phyloP scores from a whole-genome alignment of 1,139 yeast genomes.

The Saccharomycopsis hybrid region DNA sequence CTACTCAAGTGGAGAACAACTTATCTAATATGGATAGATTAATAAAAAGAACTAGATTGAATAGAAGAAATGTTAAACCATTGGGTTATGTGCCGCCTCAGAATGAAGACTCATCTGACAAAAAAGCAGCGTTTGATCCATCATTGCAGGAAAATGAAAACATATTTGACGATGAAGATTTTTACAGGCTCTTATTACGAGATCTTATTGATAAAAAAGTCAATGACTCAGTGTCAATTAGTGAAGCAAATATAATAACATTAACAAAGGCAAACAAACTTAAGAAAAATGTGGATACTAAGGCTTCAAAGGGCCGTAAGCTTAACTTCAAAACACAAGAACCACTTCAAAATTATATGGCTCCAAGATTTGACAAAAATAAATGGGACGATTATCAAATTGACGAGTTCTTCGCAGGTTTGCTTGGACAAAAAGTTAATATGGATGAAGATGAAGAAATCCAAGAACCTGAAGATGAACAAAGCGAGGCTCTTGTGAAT shows the following conservation, averaged over 20 bases:
- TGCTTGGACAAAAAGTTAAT: slow-evolving; percentile 76
- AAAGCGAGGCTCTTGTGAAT: slow-evolving; percentile 19
- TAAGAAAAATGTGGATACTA: slow-evolving; percentile 77
- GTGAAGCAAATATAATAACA: slow-evolving; percentile 44
- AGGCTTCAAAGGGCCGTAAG: slow-evolving; percentile 93
- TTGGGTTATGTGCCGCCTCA: slow-evolving; percentile 40
- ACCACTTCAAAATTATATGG: slow-evolving; percentile 80
- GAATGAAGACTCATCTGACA: slow-evolving; percentile 31
- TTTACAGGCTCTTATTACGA: slow-evolving; percentile 77
- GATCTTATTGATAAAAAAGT: slow-evolving; percentile 83
- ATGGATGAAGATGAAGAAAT: slow-evolving; percentile 49
- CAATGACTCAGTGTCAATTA: slow-evolving; percentile 39
- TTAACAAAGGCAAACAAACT: slow-evolving; percentile 51
- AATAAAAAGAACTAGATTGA: slow-evolving; percentile 71
- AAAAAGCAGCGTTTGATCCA: slow-evolving; percentile 37
- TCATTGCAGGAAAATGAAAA: slow-evolving; percentile 44
- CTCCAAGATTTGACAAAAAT: slow-evolving; percentile 49
- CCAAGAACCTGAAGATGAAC: background rate
- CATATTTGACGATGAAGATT: slow-evolving; percentile 92
- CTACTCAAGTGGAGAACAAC: slow-evolving; percentile 73
- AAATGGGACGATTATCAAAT: slow-evolving; percentile 87
- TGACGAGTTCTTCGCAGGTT: slow-evolving; percentile 86
- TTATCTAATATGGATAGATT: slow-evolving; percentile 79
- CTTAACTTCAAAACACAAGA: slow-evolving; percentile 83
- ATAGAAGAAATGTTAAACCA: slow-evolving; percentile 62